Evolutionary conservation across 2,329 filamentous ascomycete species (phyloP).

Genomic region (Fusarium sp.): DNA sequence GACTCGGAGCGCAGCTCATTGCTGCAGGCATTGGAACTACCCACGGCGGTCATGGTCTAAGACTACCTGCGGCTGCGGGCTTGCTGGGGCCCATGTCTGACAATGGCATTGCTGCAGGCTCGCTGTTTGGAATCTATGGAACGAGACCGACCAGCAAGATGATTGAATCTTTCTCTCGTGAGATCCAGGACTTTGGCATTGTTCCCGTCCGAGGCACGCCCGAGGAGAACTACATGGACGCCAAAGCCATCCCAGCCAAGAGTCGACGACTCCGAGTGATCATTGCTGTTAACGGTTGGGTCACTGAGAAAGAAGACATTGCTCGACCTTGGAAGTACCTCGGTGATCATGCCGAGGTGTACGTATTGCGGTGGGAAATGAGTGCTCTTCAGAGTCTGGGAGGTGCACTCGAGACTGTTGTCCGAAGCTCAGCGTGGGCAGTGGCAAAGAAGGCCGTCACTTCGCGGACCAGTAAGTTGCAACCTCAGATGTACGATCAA

Average conservation of each 20-base stretch:
- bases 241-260: conserved; percentile 63
- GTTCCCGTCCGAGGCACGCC: conserved; percentile 73
- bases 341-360: conserved; percentile 79
- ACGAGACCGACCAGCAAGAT: conserved; percentile 85
- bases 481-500: background rate
- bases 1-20: conserved; percentile 81
- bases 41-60: conserved; percentile 81
- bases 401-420: conserved; percentile 79
- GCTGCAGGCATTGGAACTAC: conserved; percentile 83
- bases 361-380: conserved; percentile 86
- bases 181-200: conserved; percentile 91
- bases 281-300: conserved; percentile 86
- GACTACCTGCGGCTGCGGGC: conserved; percentile 78
- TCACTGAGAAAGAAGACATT: conserved; percentile 78
- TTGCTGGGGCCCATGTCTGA: conserved; percentile 85
- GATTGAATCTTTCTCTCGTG: conserved; percentile 87
- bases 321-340: conserved; percentile 80
- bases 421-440: conserved; percentile 85
- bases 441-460: conserved; percentile 68
- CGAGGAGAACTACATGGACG: conserved; percentile 57
- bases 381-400: conserved; percentile 83
- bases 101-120: conserved; percentile 82
- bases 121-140: conserved; percentile 92
- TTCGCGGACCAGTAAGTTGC: conserved; percentile 59
- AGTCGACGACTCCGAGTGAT: conserved; percentile 82